Conservation (phyloP, 768 basidiomycete species). For the Heimioporus sp. region DNA sequence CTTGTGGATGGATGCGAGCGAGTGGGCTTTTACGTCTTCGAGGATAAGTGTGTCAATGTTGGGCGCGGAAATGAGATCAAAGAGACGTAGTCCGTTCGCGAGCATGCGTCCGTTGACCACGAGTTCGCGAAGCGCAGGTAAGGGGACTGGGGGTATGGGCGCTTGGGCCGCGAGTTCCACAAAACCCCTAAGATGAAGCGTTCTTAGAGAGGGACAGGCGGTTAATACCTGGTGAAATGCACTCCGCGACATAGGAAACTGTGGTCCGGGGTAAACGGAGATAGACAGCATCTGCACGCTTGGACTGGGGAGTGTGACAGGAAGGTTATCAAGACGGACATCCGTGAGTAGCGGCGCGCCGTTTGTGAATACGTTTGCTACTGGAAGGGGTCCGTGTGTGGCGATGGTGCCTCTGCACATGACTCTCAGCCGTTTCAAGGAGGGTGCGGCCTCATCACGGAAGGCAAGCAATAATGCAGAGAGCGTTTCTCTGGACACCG, state of each 20-base stretch:
- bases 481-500: conserved; percentile 30
- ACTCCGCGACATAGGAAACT: conserved; percentile 27
- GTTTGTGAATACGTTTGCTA: conserved; percentile 23
- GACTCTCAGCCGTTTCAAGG: conserved; percentile 24
- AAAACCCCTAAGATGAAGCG: conserved; percentile 30
- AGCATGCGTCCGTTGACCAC: conserved; percentile 30
- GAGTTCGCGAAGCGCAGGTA: conserved; percentile 29
- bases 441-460: conserved; percentile 25
- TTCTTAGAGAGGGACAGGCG: conserved; percentile 19
- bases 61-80: conserved; percentile 31
- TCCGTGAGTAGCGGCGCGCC: conserved; percentile 32
- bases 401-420: conserved; percentile 31
- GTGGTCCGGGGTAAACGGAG: conserved; percentile 32
- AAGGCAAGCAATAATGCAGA: conserved; percentile 20
- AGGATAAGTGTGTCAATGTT: conserved; percentile 31
- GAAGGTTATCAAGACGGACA: conserved; percentile 32
- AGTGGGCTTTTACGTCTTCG: conserved; percentile 28
- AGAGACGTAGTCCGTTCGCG: conserved; percentile 28
- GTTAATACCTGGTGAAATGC: conserved; percentile 20
- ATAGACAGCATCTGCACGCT: conserved; percentile 28
- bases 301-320: conserved; percentile 23
- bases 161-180: conserved; percentile 24
- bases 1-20: conserved; percentile 28
- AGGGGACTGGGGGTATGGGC: conserved; percentile 19
- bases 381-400: conserved; percentile 26